Conservation (phyloP, 345 rosid species). For the Ceriops decandra region DNA sequence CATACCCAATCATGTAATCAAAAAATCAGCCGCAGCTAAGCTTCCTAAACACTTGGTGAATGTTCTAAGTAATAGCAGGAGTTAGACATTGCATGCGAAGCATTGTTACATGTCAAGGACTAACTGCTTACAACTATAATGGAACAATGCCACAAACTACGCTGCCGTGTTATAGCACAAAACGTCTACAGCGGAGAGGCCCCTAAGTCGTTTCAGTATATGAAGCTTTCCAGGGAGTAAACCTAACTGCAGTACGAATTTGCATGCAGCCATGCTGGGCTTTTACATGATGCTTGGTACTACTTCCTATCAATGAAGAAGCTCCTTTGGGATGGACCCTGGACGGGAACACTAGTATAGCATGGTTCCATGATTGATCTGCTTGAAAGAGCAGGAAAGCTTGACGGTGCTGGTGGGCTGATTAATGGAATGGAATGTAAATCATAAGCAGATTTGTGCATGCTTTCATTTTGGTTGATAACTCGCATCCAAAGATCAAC, state of each 20-base stretch:
- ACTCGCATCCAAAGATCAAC: slow-evolving; percentile 48
- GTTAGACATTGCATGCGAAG: too few species aligned
- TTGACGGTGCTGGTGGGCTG: slow-evolving; percentile 50
- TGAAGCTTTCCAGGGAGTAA: slow-evolving; percentile 42
- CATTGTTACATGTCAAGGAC: too few species aligned
- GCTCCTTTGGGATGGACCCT: too few species aligned
- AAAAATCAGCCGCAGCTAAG: too few species aligned
- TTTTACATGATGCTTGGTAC: slow-evolving; percentile 54
- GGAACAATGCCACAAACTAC: too few species aligned
- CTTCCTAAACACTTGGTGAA: too few species aligned
- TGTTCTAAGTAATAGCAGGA: too few species aligned
- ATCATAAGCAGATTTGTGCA: slow-evolving; percentile 48
- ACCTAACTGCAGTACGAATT: slow-evolving; percentile 61
- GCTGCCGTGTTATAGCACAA: slow-evolving; percentile 28
- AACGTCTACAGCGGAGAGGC: slow-evolving; percentile 67
- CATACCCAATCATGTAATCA: too few species aligned
- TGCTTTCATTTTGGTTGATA: slow-evolving; percentile 56
- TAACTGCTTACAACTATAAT: too few species aligned
- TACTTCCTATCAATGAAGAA: slow-evolving; percentile 58
- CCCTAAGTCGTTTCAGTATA: slow-evolving; percentile 39
- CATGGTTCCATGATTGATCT: slow-evolving; percentile 69
- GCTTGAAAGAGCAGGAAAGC: slow-evolving; percentile 64
- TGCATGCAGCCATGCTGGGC: slow-evolving; percentile 79
- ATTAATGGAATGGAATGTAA: slow-evolving; percentile 54
- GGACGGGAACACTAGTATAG: too few species aligned